Percentiles rank a stretch among this genome's conserved stretches.
These are phyloP conservation scores for Trypanosoma congolense DNA, from an alignment of 208 protist genomes.

Conservation along the genomic window DNA sequence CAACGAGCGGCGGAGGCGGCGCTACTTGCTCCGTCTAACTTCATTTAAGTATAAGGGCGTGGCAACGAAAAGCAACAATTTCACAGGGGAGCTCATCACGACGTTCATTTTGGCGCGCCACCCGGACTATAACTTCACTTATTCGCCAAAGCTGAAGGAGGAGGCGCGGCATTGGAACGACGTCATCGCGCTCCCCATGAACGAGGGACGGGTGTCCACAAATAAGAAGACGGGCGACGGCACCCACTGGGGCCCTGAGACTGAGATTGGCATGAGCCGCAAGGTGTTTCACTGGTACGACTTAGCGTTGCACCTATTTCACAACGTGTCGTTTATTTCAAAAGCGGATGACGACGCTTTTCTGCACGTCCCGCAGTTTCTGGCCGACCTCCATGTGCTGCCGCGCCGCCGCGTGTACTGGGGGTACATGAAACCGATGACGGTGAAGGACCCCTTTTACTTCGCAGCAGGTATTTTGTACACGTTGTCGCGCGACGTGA, in stretches of 20 bases:
- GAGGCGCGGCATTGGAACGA: constrained; percentile 30
- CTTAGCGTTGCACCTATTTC: constrained; percentile 31
- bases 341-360: constrained; percentile 56
- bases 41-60: constrained; percentile 43
- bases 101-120: constrained; percentile 18
- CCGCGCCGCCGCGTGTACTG: constrained; percentile 17
- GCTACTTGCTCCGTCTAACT: constrained; percentile 31
- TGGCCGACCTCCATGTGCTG: constrained; percentile 27
- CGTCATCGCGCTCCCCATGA: constrained; percentile 23
- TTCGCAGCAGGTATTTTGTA: constrained; percentile 17
- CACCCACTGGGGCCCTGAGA: constrained; percentile 25
- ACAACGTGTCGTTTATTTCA: constrained; percentile 29
- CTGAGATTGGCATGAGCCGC: constrained; percentile 34
- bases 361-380: constrained; percentile 39
- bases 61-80: constrained; percentile 26
- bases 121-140: constrained; percentile 7
- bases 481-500: constrained; percentile 3
- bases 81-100: constrained; percentile 20
- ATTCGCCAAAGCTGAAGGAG: constrained; percentile 20
- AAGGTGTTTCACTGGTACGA: constrained; percentile 37
- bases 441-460: constrained; percentile 4
- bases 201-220: constrained; percentile 26
- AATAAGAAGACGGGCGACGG: constrained; percentile 22
- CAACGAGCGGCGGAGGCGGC: constrained; percentile 13
- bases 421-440: constrained; percentile 13